phyloP scores from a whole-genome alignment of 2,329 filamentous ascomycete genomes.

The Curvularia hawaiiensis region DNA sequence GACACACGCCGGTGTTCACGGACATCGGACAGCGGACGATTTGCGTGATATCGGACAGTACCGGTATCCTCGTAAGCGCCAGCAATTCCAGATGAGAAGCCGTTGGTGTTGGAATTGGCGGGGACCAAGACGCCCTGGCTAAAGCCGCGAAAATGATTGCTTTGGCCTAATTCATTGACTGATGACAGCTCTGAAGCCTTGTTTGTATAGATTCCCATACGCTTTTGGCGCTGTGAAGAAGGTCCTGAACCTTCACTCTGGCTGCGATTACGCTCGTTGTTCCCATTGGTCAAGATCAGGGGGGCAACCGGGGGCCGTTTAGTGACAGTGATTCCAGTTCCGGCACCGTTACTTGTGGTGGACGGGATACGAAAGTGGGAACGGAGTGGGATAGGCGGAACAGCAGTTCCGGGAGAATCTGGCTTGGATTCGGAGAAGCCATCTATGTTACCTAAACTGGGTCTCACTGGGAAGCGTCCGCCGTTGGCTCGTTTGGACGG shows the following conservation, averaged over 20 bases:
- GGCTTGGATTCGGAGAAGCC: conserved; percentile 52
- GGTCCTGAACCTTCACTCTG: conserved; percentile 64
- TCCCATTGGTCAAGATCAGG: conserved; percentile 65
- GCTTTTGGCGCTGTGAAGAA: conserved; percentile 59
- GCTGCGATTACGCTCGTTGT: conserved; percentile 69
- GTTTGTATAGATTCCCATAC: conserved; percentile 65
- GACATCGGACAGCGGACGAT: conserved; percentile 61
- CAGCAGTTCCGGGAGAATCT: conserved; percentile 40
- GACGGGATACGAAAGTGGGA: conserved; percentile 81
- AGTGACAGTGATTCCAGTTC: conserved; percentile 46
- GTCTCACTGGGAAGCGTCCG: conserved; percentile 67
- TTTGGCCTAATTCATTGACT: conserved; percentile 58
- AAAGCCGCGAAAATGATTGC: conserved; percentile 61
- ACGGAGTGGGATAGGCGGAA: conserved; percentile 78
- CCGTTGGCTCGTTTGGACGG: conserved; percentile 63
- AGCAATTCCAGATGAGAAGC: conserved; percentile 40
- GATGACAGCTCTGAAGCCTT: conserved; percentile 61
- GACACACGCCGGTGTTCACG: conserved; percentile 60
- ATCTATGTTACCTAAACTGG: conserved; percentile 71
- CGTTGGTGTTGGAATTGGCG: conserved; percentile 30
- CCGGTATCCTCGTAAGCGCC: conserved; percentile 43
- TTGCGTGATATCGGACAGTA: conserved; percentile 41
- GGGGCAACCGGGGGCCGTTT: conserved; percentile 76
- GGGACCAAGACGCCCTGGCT: conserved; percentile 60
- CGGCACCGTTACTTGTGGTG: conserved; percentile 60